Percentiles rank a stretch among this genome's conserved stretches.
phyloP scores from a whole-genome alignment of 306 rosid genomes.

The Astragalus membranaceus region DNA sequence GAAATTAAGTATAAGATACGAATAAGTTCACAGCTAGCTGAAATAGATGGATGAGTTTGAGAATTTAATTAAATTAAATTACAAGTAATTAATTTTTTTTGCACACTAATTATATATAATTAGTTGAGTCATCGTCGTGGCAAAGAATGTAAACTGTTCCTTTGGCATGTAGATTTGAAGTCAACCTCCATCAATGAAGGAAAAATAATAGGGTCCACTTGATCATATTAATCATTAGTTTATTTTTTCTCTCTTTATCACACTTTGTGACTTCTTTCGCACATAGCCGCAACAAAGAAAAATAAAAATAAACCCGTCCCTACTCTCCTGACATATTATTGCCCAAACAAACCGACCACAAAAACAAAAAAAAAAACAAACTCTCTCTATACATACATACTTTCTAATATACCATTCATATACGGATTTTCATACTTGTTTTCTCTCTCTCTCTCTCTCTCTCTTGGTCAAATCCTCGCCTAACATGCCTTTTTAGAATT shows the following conservation, averaged over 20 bases:
- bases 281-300: slow-evolving; percentile 17
- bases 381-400: neutral
- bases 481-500: slow-evolving; percentile 33
- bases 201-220: slow-evolving; percentile 17
- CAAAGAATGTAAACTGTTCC: neutral
- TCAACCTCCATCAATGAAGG: slow-evolving; percentile 15
- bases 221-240: neutral
- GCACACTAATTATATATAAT: neutral
- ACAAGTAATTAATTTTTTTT: neutral
- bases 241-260: neutral
- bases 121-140: neutral
- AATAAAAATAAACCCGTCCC: neutral
- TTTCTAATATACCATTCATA: no score
- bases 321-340: slow-evolving; percentile 11
- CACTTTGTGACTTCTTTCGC: slow-evolving; percentile 9
- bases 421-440: no score
- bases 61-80: neutral
- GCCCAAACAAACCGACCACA: slow-evolving; percentile 41
- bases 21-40: neutral
- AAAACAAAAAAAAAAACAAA: neutral
- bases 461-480: slow-evolving; percentile 43
- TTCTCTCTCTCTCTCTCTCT: no score
- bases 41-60: neutral
- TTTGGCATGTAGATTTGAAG: slow-evolving; percentile 14
- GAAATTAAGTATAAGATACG: neutral